phyloP scores from a whole-genome alignment of 495 filamentous ascomycete genomes.

The Daldinia bambusicola region DNA sequence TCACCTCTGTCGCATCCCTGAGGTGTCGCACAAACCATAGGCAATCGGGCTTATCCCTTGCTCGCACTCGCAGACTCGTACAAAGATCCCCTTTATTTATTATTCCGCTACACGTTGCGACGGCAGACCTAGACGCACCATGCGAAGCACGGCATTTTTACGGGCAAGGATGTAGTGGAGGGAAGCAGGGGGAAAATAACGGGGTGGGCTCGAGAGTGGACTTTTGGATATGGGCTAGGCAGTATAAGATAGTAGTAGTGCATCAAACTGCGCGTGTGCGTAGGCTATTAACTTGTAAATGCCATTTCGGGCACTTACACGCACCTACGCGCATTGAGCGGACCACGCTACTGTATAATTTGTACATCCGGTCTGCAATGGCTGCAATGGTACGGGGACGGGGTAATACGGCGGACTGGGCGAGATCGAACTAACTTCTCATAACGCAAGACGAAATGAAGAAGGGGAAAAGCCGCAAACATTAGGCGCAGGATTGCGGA shows the following conservation, averaged over 20 bases:
- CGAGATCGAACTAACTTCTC: conserved; percentile 37
- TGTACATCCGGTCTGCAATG: conserved; percentile 30
- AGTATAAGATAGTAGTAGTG: conserved; percentile 6
- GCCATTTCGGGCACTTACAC: conserved; percentile 13
- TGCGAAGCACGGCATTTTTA: conserved; percentile 46
- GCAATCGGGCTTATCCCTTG: conserved; percentile 45
- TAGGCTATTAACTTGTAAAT: conserved; percentile 25
- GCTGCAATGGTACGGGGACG: conserved; percentile 35
- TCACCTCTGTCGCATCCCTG: conserved; percentile 44
- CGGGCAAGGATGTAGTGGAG: conserved; percentile 33
- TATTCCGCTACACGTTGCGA: conserved; percentile 38
- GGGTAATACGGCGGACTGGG: conserved; percentile 23
- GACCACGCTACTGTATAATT: conserved; percentile 10
- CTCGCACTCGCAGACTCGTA: conserved; percentile 41
- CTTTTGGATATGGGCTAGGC: conserved; percentile 10
- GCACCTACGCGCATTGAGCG: conserved; percentile 2
- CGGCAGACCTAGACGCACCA: conserved; percentile 39
- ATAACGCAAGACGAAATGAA: conserved; percentile 40
- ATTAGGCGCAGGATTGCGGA: conserved; percentile 42
- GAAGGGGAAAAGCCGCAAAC: conserved; percentile 36
- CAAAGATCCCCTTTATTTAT: conserved; percentile 44
- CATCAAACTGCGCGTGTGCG: not conserved
- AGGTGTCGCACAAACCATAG: conserved; percentile 44
- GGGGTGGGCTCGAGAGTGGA: conserved; percentile 16
- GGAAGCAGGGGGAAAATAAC: conserved; percentile 19